These are phyloP conservation scores for Erysimum cheiranthoides DNA, from an alignment of 345 rosid genomes.

Conservation along the genomic window DNA sequence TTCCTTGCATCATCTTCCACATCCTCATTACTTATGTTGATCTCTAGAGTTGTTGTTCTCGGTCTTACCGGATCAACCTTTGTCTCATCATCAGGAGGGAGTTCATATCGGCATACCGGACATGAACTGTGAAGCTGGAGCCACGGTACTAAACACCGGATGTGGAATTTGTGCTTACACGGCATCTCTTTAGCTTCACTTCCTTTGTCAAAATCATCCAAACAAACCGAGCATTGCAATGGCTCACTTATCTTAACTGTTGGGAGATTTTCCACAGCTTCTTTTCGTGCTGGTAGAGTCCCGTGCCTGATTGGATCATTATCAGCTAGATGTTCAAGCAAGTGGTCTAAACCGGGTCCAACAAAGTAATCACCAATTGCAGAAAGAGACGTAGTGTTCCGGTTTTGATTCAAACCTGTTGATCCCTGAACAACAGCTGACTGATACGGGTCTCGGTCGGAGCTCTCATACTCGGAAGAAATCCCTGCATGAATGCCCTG, in stretches of 20 bases:
- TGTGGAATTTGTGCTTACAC: slow-evolving; percentile 69
- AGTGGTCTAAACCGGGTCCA: slow-evolving; percentile 73
- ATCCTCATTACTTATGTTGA: slow-evolving; percentile 34
- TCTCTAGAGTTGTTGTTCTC: slow-evolving; percentile 33
- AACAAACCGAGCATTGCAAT: slow-evolving; percentile 49
- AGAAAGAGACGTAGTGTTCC: slow-evolving; percentile 51
- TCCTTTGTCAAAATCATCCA: slow-evolving; percentile 58
- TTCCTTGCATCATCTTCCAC: slow-evolving; percentile 53
- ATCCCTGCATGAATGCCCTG: slow-evolving; percentile 76
- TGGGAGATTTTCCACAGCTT: slow-evolving; percentile 74
- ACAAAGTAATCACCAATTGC: slow-evolving; percentile 75
- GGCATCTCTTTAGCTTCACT: slow-evolving; percentile 67
- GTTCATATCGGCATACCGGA: slow-evolving; percentile 60
- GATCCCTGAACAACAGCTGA: slow-evolving; percentile 42
- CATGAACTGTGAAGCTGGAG: slow-evolving; percentile 67
- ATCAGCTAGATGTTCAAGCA: slow-evolving; percentile 86
- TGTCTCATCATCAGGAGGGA: slow-evolving; percentile 52
- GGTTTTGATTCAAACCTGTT: slow-evolving; percentile 39
- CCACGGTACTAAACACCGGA: slow-evolving; percentile 61
- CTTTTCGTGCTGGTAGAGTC: slow-evolving; percentile 80
- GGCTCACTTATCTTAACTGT: slow-evolving; percentile 57
- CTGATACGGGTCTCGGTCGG: slow-evolving; percentile 47
- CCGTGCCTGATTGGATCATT: slow-evolving; percentile 73
- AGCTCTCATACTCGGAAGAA: slow-evolving; percentile 60
- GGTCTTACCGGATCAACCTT: slow-evolving; percentile 52